These are phyloP conservation scores for Picochlorum sp. DNA, from an alignment of 139 green algal species.

Conservation along the genomic window DNA sequence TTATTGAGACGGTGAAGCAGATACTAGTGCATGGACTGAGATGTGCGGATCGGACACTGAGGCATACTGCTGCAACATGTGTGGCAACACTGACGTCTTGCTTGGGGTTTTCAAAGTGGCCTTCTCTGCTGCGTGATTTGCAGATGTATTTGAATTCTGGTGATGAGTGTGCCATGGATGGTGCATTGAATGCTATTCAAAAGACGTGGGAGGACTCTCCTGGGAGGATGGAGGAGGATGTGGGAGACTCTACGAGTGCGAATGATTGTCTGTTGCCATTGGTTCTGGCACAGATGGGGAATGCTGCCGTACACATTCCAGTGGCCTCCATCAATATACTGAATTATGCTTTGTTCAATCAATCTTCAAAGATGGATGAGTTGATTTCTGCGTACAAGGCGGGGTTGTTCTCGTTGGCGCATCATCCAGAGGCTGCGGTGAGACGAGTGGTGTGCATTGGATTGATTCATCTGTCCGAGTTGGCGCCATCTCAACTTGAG, in stretches of 20 bases:
- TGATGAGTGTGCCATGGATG: conserved; percentile 52
- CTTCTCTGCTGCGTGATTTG: conserved; percentile 62
- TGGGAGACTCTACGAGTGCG: conserved; percentile 10
- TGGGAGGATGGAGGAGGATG: conserved; percentile 51
- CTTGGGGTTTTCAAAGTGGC: conserved; percentile 60
- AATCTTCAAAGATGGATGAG: conserved; percentile 44
- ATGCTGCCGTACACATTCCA: conserved; percentile 28
- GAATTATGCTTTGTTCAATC: conserved; percentile 63
- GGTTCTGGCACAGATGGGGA: conserved; percentile 53
- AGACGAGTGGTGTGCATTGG: conserved; percentile 76
- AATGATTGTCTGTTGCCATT: conserved; percentile 54
- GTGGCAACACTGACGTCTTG: conserved; percentile 9
- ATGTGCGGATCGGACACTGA: conserved; percentile 47
- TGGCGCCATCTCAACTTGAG: conserved; percentile 63
- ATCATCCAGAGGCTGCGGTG: conserved; percentile 58
- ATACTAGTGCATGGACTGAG: conserved; percentile 63
- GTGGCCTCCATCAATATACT: conserved; percentile 43
- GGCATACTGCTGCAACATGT: conserved; percentile 73
- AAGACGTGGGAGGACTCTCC: conserved; percentile 75
- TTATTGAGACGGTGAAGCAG: conserved; percentile 19
- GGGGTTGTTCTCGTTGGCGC: conserved; percentile 80
- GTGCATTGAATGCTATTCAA: conserved; percentile 79
- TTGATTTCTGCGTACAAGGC: conserved; percentile 52
- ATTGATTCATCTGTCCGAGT: conserved; percentile 65
- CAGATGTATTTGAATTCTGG: conserved; percentile 34